These are phyloP conservation scores for Lachnellula hyalina DNA, from an alignment of 2,329 filamentous ascomycete genomes.

Conservation along the genomic window DNA sequence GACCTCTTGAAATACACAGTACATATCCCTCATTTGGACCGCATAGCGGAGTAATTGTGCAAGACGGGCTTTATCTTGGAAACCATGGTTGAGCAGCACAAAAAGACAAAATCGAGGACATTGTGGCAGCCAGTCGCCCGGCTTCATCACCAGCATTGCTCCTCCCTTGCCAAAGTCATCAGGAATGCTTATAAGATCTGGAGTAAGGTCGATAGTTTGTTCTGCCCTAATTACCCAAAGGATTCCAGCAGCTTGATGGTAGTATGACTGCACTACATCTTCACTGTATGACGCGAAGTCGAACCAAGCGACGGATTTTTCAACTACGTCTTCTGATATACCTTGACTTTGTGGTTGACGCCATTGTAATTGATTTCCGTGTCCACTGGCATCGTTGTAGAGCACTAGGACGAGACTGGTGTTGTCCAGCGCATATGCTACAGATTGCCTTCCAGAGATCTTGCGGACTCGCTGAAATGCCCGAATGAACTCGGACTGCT, in stretches of 20 bases:
- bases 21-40: background rate
- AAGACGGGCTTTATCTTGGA: background rate
- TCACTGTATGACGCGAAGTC: background rate
- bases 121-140: background rate
- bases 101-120: slow-evolving; percentile 10
- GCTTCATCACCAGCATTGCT: slow-evolving; percentile 1
- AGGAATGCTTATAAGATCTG: background rate
- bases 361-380: slow-evolving; percentile 1
- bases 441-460: slow-evolving; percentile 1
- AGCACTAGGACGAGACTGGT: background rate
- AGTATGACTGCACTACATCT: background rate
- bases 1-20: background rate
- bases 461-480: slow-evolving; percentile 3
- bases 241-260: background rate
- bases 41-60: background rate
- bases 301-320: background rate
- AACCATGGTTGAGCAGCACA: slow-evolving; percentile 1
- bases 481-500: background rate
- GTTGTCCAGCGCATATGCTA: slow-evolving; percentile 1
- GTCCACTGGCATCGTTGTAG: background rate
- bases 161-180: background rate
- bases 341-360: slow-evolving; percentile 1
- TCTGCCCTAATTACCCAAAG: background rate
- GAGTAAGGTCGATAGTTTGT: background rate
- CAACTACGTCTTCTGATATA: background rate